A percentile compares a stretch with the other conserved stretches of the same genome.
phyloP scores from a whole-genome alignment of 306 rosid species.

The Cajanus cajan region DNA sequence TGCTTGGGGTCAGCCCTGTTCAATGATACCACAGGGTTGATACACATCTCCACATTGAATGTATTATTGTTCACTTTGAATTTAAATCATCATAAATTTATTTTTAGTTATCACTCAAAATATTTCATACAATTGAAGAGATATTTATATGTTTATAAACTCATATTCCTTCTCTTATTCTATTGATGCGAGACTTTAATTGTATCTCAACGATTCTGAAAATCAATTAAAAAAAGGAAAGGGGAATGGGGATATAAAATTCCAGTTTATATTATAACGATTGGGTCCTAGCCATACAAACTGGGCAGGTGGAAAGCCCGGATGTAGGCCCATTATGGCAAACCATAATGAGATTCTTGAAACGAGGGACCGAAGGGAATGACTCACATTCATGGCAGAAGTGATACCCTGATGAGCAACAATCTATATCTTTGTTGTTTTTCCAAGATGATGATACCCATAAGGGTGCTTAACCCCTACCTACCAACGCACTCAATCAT shows the following conservation, averaged over 20 bases:
- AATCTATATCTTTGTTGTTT: background rate
- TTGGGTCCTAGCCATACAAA: conserved; percentile 9
- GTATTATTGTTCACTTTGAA: too few relatives aligned
- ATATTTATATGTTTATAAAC: too few relatives aligned
- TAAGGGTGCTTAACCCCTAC: conserved; percentile 34
- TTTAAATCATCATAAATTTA: too few relatives aligned
- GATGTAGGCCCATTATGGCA: conserved; percentile 9
- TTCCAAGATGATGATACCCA: conserved; percentile 31
- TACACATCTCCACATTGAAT: too few relatives aligned
- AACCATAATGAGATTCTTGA: conserved; percentile 26
- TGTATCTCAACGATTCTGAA: too few relatives aligned
- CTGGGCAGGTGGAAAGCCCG: conserved; percentile 27
- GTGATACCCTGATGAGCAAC: background rate
- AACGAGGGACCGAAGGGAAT: background rate
- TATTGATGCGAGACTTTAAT: too few relatives aligned
- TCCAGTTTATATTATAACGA: background rate
- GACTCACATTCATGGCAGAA: conserved; percentile 9
- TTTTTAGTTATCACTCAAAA: too few relatives aligned
- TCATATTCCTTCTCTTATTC: too few relatives aligned
- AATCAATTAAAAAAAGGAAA: too few relatives aligned
- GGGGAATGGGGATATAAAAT: background rate
- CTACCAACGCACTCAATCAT: conserved; percentile 31
- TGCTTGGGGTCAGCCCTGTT: too few relatives aligned
- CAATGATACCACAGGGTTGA: too few relatives aligned
- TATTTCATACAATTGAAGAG: too few relatives aligned